Evolutionary conservation across 1,139 yeast species (phyloP), one percentile per base, ranked within the genome.

Genomic region (Scheffersomyces segobiensis): DNA sequence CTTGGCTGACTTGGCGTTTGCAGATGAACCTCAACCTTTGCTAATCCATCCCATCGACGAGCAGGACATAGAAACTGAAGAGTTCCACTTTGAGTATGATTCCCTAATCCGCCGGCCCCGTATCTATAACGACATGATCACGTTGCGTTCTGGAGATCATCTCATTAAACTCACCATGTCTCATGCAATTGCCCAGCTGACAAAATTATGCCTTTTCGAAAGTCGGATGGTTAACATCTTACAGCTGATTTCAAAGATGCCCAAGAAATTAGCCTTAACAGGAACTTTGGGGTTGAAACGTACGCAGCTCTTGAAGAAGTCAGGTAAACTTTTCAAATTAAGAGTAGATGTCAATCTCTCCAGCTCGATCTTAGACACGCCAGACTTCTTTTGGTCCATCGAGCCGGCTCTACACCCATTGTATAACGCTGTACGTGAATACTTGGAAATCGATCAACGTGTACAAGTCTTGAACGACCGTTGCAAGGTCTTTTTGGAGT

Each of bases 111-210:
- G 87, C 58, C 82, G 97, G 54, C 98, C 99, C 1, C 79, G 98
- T 59, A 93, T 95, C 50, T 93, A 89, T 73, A 95, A 95, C 71
- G 99, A 95, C 74, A 91, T 95, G 89, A 89, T 95, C 63, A 93
- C 98, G 0, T 76, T 95, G 53, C 81, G 96, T 56, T 88, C 95
- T 1, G 97, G 97, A 4, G 98, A 93, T 71, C 98, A 93, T 74
- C 82, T 95, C 70, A 92, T 93, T 66, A 93, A 96, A 70, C 78
- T 95, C 58, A 91, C 98, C 10, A 86, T 95, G 86, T 91, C 98
- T 1, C 97, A 95, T 74, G 97, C 99, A 1, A 91, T 95, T 62
- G 98, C 98, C 0, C 99, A 95, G 73, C 93, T 96, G 65, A 93
- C 98, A 0, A 95, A 93, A 71, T 76, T 95, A 46, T 90, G 97